These are phyloP conservation scores for Teratosphaeriaceae sp. DNA, from an alignment of 2,329 filamentous ascomycete genomes.

Conservation along the genomic window DNA sequence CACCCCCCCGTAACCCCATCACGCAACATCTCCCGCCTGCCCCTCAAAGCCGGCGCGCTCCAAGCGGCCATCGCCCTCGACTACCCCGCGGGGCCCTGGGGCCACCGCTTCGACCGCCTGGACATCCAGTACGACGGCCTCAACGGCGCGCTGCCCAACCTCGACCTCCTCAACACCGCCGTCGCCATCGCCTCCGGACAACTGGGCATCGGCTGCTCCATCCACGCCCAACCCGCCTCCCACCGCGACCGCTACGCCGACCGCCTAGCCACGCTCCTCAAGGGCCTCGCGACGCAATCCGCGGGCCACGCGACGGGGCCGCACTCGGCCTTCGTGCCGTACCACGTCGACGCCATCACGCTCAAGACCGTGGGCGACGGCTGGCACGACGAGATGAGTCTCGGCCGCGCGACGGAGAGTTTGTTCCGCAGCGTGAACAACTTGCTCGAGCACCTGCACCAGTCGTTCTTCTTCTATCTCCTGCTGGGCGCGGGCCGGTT, in stretches of 20 bases:
- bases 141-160: slow-evolving; percentile 90
- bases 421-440: slow-evolving; percentile 94
- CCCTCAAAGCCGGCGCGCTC: slow-evolving; percentile 85
- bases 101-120: slow-evolving; percentile 75
- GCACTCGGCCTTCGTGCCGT: slow-evolving; percentile 94
- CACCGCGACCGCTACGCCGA: slow-evolving; percentile 73
- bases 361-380: slow-evolving; percentile 83
- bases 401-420: slow-evolving; percentile 84
- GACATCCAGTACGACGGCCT: slow-evolving; percentile 93
- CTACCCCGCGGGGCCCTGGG: slow-evolving; percentile 63
- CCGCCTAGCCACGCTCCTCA: slow-evolving; percentile 78
- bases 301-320: slow-evolving; percentile 83
- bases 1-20: slow-evolving; percentile 55
- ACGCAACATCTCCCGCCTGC: slow-evolving; percentile 59
- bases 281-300: slow-evolving; percentile 88
- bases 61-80: slow-evolving; percentile 93
- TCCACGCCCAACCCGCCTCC: slow-evolving; percentile 73
- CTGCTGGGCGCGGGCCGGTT: slow-evolving; percentile 88
- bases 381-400: slow-evolving; percentile 96
- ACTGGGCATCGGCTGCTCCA: slow-evolving; percentile 76
- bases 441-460: slow-evolving; percentile 89
- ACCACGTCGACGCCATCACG: slow-evolving; percentile 94
- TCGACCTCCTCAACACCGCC: slow-evolving; percentile 93
- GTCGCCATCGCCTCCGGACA: slow-evolving; percentile 81
- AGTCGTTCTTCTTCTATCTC: slow-evolving; percentile 99